Evolutionary conservation across 192 early-diverging fungal genomes (phyloP), one percentile per base, ranked within the genome.

Genomic region (Podila epigama): DNA sequence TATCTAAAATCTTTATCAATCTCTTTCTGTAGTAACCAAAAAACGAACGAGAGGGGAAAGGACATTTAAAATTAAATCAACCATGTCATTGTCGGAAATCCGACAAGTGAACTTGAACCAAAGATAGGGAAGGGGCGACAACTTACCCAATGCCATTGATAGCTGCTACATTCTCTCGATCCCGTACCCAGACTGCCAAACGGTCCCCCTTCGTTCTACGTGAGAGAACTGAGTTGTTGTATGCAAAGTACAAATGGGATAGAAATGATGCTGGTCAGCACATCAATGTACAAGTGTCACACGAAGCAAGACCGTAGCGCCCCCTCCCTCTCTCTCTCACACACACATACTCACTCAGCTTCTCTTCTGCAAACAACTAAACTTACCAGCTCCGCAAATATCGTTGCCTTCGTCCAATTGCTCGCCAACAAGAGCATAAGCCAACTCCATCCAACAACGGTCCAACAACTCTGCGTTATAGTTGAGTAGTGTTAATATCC

Each of bases 71-170:
- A n/a, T n/a, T n/a, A n/a, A n/a, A n/a, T n/a, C n/a, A n/a, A n/a
- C n/a, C n/a, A n/a, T n/a, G n/a, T n/a, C n/a, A n/a, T n/a, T n/a
- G n/a, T n/a, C n/a, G n/a, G n/a, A n/a, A n/a, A n/a, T n/a, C n/a
- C n/a, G n/a, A n/a, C n/a, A 18, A 5, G 20, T 7, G 44, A 16
- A 25, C 20, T 18, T 7, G n/a, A 48, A 10, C n/a, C 1, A 15
- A 22, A 0, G 44, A 44, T 48, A 39, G 37, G 37, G 37, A 39
- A 39, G 13, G 37, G 44, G n/a, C 44, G n/a, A 5, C 44, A 48
- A 34, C 73, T 27, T 82, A 82, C 81, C 81, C 81, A 53, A 82
- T 79, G 48, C 81, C 81, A 68, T 82, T 79, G 39, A 82, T 73
- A 7, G 72, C 75, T 29, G 63, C 48, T 12, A 82, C 75, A 42